Base-by-base conservation (phyloP, 2,329 filamentous ascomycete genomes). In the Davidsoniella eucalypti region DNA sequence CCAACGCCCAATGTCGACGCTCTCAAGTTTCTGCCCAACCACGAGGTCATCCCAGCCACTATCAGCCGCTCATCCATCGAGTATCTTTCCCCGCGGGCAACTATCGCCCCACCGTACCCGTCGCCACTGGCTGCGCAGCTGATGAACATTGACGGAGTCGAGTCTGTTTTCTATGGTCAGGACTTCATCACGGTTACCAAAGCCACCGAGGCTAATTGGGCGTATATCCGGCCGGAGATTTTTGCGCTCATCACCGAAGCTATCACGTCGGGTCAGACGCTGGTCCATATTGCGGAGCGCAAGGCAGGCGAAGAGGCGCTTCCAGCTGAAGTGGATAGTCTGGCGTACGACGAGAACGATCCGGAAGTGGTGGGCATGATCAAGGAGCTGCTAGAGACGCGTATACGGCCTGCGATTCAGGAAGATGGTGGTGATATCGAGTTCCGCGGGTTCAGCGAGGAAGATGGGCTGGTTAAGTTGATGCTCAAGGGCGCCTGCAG, bases 131-230 rank as follows among this genome's bases (percentile, higher is more conserved):
- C 92, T 4, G 83, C 88, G 33, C 81, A 87, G 64, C 75, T 98
- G 47, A 82, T 96, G 72, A 88, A 86, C 63, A 83, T 95, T 54
- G 92, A 96, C 61, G 92, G 92, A 42, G 84, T 96, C n/a, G 88
- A 83, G 2, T 82, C 86, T 2, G 84, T 98, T 18, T 96, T 96
- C 67, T 95, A 94, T 66, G 92, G 90, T 48, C 69, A 78, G 33
- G 88, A 98, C 64, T 96, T 94, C 69, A 96, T 98, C 66, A 98
- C 92, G 10, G 83, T 98, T 36, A 95, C 84, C 41, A 98, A 98
- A 65, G 78, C 85, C 44, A 73, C 79, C 55, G 84, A 92, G 57
- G 84, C 83, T 2, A 86, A 88, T 60, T 98, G 92, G 92, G 84
- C 85, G 38, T 87, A 95, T 63, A 80, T 98, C 59, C 92, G 92